Percentiles rank a stretch among this genome's conserved stretches.
Evolutionary conservation across 2,329 filamentous ascomycete species (phyloP).

Genomic region (Diaporthe sp.): DNA sequence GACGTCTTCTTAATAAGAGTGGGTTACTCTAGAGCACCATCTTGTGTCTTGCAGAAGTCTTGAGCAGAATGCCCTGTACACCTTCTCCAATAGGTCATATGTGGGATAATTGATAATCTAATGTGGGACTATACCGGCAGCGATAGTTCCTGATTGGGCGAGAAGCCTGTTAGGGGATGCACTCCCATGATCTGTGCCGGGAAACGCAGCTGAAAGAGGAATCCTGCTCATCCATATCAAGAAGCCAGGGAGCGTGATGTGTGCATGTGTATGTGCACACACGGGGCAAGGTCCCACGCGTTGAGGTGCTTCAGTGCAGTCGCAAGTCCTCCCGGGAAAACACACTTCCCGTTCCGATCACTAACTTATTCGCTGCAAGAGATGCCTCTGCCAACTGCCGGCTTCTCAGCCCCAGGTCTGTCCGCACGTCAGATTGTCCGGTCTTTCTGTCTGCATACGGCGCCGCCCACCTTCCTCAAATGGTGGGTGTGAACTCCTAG

Average conservation of each 20-base stretch:
- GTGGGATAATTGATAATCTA: not conserved
- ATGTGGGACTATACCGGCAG: not conserved
- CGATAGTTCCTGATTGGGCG: not conserved
- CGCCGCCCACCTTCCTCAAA: slow-evolving; percentile 1
- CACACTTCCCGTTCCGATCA: not conserved
- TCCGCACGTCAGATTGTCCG: not conserved
- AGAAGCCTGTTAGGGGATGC: not conserved
- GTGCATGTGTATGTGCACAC: too few species aligned
- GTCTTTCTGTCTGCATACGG: not conserved
- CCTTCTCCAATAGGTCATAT: too few species aligned
- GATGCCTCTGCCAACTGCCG: slow-evolving; percentile 8
- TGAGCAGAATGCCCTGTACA: too few species aligned
- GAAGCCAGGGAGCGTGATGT: not conserved
- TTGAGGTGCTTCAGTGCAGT: not conserved
- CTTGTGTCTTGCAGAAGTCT: too few species aligned
- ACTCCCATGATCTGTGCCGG: not conserved
- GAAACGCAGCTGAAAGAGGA: not conserved
- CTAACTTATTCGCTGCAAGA: not conserved
- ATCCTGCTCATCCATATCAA: not conserved
- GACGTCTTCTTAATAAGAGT: too few species aligned
- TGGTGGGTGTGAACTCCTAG: not conserved
- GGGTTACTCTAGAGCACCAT: too few species aligned
- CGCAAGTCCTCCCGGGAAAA: not conserved
- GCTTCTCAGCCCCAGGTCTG: slow-evolving; percentile 2
- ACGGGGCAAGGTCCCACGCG: not conserved